Conservation (phyloP, 75 land plant species). For the Selaginella tamariscina region DNA sequence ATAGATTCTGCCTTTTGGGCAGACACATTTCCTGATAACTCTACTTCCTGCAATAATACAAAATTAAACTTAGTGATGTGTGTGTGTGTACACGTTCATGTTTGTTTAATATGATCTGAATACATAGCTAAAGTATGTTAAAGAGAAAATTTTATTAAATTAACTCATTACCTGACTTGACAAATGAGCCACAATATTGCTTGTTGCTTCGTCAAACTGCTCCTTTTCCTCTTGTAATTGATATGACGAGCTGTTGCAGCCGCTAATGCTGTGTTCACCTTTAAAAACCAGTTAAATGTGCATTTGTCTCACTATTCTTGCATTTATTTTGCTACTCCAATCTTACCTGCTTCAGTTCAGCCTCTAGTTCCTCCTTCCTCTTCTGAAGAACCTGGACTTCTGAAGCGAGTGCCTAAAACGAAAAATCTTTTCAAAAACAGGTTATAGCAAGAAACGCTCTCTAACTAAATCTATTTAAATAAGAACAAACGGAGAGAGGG, state of each 20-base stretch:
- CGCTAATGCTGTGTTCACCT: conserved; percentile 53
- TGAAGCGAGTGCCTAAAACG: conserved; percentile 41
- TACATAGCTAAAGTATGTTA: not conserved
- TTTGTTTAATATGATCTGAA: not conserved
- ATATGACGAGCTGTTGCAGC: conserved; percentile 48
- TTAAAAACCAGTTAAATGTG: not conserved
- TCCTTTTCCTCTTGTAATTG: conserved; percentile 72
- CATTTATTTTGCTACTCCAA: not conserved
- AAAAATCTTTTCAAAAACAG: not conserved
- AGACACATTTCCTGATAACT: conserved; percentile 40
- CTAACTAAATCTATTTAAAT: too few species aligned
- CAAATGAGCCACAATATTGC: conserved; percentile 44
- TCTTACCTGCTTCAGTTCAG: conserved; percentile 54
- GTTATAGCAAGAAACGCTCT: not conserved
- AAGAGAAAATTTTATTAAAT: not conserved
- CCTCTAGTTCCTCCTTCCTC: conserved; percentile 53
- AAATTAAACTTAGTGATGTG: not conserved
- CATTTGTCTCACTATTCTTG: not conserved
- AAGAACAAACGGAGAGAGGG: too few species aligned
- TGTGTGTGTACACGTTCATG: not conserved
- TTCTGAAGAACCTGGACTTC: conserved; percentile 51
- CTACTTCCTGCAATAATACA: conserved; percentile 54
- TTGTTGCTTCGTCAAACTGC: conserved; percentile 80
- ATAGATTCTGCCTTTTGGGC: conserved; percentile 44
- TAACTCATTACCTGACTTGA: conserved; percentile 38